A percentile compares a stretch with the other conserved stretches of the same genome.
phyloP scores from a whole-genome alignment of 2,329 filamentous ascomycete genomes.

The Cryphonectria nitschkei region DNA sequence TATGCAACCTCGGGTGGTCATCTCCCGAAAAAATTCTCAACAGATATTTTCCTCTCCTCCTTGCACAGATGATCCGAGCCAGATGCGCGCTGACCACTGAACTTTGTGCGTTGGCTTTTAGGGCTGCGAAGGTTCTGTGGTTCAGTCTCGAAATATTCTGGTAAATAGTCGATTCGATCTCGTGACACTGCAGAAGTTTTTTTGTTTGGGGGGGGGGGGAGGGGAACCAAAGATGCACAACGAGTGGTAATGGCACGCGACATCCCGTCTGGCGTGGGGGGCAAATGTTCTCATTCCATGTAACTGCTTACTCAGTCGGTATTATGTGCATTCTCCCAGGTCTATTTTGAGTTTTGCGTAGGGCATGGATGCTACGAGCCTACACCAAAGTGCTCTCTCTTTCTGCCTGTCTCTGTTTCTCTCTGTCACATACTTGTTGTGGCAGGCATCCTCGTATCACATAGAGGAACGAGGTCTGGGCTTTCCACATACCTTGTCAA shows the following conservation, averaged over 20 bases:
- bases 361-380: background rate
- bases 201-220: slow-evolving; percentile 24
- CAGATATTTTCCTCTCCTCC: background rate
- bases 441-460: background rate
- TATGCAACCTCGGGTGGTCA: background rate
- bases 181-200: slow-evolving; percentile 24
- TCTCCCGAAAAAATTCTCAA: background rate
- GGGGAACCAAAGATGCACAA: slow-evolving; percentile 11
- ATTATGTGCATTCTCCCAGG: background rate
- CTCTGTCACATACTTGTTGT: background rate
- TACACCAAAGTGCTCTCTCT: too few relatives aligned
- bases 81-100: background rate
- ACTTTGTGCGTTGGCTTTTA: background rate
- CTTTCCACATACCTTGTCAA: too few relatives aligned
- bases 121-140: background rate
- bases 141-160: background rate
- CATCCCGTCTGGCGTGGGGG: slow-evolving; percentile 5
- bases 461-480: background rate
- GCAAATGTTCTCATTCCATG: background rate
- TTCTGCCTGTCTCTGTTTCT: background rate
- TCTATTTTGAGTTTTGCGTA: background rate
- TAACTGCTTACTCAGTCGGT: background rate
- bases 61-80: background rate
- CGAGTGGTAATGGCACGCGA: background rate
- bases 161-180: background rate